Conservation (phyloP, 768 basidiomycete genomes). For the Amanita rubescens region DNA sequence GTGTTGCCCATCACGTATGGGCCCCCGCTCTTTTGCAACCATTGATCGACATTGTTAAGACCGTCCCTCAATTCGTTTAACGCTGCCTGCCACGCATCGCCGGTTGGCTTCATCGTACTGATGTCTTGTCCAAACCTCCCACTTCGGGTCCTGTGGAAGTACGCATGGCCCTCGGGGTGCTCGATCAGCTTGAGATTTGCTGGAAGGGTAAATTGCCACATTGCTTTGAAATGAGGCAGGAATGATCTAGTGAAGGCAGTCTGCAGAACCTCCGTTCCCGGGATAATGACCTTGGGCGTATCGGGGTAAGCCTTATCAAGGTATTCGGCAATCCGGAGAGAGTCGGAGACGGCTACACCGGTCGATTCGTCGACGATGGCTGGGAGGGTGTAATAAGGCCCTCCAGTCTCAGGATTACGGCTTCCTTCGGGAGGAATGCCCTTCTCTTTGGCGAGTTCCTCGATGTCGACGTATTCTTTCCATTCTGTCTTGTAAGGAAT, state of each 20-base stretch:
- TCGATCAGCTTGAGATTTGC: slow-evolving; percentile 18
- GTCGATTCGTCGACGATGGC: slow-evolving; percentile 31
- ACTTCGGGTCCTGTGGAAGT: slow-evolving; percentile 27
- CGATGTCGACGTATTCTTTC: slow-evolving; percentile 34
- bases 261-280: slow-evolving; percentile 16
- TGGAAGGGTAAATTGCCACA: slow-evolving; percentile 15
- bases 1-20: slow-evolving; percentile 7
- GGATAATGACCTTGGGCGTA: slow-evolving; percentile 24
- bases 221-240: background rate
- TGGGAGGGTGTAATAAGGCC: slow-evolving; percentile 30
- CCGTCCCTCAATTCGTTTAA: slow-evolving; percentile 21
- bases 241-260: slow-evolving; percentile 4
- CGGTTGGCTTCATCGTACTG: slow-evolving; percentile 24
- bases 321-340: slow-evolving; percentile 32
- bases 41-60: slow-evolving; percentile 16
- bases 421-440: slow-evolving; percentile 19
- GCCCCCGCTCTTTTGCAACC: slow-evolving; percentile 15
- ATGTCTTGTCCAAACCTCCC: slow-evolving; percentile 18
- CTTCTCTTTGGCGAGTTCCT: slow-evolving; percentile 22
- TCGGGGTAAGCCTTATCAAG: slow-evolving; percentile 33
- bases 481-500: slow-evolving; percentile 32
- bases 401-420: slow-evolving; percentile 20
- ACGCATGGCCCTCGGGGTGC: slow-evolving; percentile 20
- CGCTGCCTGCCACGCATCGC: slow-evolving; percentile 20
- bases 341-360: slow-evolving; percentile 25